Conservation (phyloP, 768 basidiomycete species). For the Boletus speciosus region DNA sequence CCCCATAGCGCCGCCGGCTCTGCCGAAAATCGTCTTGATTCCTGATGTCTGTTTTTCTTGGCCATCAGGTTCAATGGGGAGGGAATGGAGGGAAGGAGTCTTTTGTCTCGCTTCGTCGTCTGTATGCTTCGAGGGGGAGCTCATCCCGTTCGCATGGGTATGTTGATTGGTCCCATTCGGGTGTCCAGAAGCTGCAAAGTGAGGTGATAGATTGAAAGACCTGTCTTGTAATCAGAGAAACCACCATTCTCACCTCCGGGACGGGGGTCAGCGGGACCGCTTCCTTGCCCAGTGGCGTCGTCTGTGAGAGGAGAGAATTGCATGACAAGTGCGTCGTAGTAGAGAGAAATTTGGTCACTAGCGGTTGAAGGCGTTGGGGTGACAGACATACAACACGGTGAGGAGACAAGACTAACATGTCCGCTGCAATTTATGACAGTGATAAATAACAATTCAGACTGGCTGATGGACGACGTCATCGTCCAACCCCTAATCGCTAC, state of each 20-base stretch:
- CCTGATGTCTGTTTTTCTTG: neutral
- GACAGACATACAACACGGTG: conserved; percentile 10
- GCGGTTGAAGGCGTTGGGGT: conserved; percentile 16
- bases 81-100: conserved; percentile 22
- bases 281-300: neutral
- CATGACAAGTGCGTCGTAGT: conserved; percentile 46
- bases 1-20: neutral
- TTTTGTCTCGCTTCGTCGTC: neutral
- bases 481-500: conserved; percentile 10
- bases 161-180: neutral
- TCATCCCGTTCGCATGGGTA: neutral
- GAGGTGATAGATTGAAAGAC: neutral
- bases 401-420: neutral
- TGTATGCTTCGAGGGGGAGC: neutral
- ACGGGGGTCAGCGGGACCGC: neutral
- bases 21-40: neutral
- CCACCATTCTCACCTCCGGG: conserved; percentile 1
- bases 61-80: conserved; percentile 14
- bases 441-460: conserved; percentile 24
- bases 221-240: neutral
- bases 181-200: neutral
- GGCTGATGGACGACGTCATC: conserved; percentile 20
- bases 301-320: conserved; percentile 11
- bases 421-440: neutral
- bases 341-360: conserved; percentile 34